Base-by-base conservation (phyloP, 2,329 filamentous ascomycete species). In the Shiraia sp. region DNA sequence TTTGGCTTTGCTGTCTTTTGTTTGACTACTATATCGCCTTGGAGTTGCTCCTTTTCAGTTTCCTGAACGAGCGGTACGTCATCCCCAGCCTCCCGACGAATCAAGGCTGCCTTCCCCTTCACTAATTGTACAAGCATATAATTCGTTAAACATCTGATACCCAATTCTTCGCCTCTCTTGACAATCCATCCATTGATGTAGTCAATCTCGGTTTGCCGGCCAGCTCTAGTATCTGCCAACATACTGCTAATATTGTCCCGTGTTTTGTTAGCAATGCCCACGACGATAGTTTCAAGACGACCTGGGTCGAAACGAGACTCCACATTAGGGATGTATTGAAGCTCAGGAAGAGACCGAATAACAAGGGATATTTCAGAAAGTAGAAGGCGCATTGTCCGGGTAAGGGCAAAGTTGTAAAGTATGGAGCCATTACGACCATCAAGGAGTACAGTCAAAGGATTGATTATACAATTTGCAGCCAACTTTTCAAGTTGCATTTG, bases 151-250 rank as follows among this genome's bases (percentile, higher is more conserved):
- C 84, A 84, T 36, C 80, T 75, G n/a, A 96, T 74, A 1, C 88
- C 88, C 46, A 91, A 59, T 63, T 88, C 80, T 55, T 81, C 78
- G 0, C 87, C 93, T 28, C 86, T 79, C 36, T 75, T 78, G 23
- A 95, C 77, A 45, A 99, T 86, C 72, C 92, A 99, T 1, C 91
- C 92, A 65, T 95, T 96, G 54, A 92, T 80, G 59, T 86, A 95
- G 32, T 91, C 82, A 28, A 96, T 80, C 58, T 96, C 90, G 0
- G 88, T 90, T 43, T 76, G 71, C 10, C 61, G 42, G 1, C 87
- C 86, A 1, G 70, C 66, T 9, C 80, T 72, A 10, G 91, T 74
- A 57, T 86, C 82, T 38, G 79, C 77, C 5, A 88, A 72, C 82
- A 95, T 90, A 14, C 75, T 79, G 57, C 82, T 88, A 5, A 77